Conservation (phyloP, 164 flowering plant genomes). For the Stephania japonica region DNA sequence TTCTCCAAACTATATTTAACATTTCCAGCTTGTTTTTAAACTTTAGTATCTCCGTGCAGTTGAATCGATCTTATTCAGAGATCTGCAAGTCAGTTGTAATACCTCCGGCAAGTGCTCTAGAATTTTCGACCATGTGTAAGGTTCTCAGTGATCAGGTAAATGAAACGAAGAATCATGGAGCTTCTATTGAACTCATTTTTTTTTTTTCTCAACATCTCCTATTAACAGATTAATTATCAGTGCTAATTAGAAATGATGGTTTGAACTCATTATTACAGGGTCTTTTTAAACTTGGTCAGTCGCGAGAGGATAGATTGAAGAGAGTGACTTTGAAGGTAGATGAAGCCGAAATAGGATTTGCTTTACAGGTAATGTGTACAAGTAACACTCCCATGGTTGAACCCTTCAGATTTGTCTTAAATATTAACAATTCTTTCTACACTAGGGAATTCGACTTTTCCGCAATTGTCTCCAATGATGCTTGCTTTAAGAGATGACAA, state of each 20-base stretch:
- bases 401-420: background rate
- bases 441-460: slow-evolving; percentile 80
- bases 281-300: slow-evolving; percentile 64
- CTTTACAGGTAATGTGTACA: slow-evolving; percentile 57
- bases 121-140: slow-evolving; percentile 70
- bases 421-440: background rate
- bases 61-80: slow-evolving; percentile 64
- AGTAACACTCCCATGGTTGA: background rate
- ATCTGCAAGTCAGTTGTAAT: slow-evolving; percentile 57
- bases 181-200: background rate
- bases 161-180: background rate
- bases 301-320: slow-evolving; percentile 58
- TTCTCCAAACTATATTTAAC: background rate
- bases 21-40: slow-evolving; percentile 3
- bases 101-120: slow-evolving; percentile 59
- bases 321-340: slow-evolving; percentile 69
- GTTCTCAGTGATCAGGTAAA: slow-evolving; percentile 86
- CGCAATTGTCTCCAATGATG: slow-evolving; percentile 59
- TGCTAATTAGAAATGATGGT: background rate
- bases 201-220: background rate
- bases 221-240: background rate
- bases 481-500: background rate
- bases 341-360: slow-evolving; percentile 71
- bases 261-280: slow-evolving; percentile 49
- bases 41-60: slow-evolving; percentile 31